Base-by-base conservation (phyloP, 257 asterid species). In the Nicotiana paniculata region DNA sequence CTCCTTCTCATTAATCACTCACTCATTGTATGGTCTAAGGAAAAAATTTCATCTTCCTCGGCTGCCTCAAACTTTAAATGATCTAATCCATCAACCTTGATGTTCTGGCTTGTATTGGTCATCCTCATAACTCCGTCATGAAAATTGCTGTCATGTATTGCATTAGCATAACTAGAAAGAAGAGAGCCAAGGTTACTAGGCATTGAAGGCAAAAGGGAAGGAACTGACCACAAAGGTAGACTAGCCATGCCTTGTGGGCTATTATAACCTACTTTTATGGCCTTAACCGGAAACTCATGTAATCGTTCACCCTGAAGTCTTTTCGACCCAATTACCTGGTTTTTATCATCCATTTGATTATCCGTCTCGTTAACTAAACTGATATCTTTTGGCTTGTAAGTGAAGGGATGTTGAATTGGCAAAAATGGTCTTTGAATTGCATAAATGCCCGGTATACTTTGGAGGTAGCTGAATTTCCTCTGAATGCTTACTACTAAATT, bases 381-480 rank as follows among this genome's bases (percentile, higher is more conserved):
- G 82, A 81, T 26, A 70, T 81, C 84, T 81, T 33, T 86, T 79
- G 82, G 76, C 82, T 87, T 87, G 58, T 85, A 67, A 33, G 37
- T 54, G 33, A 81, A 81, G 3, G 88, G 89, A 35, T 88, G 84
- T 43, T 85, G 90, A 77, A 78, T 16, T 53, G 91, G 85, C 68
- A 69, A 74, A 68, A 70, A 84, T 3, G 97, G 97, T 86, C 97
- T 89, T 51, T 91, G 97, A 24, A 89, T 77, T 3, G 90, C 79
- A 64, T 88, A 88, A 62, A 89, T 83, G 64, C 97, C 96, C 1
- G 96, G 96, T 69, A 93, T 86, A 90, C 93, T 90, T 30, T 90
- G 93, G 4, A 93, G 88, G 86, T 91, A 90, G 89, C 87, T 89
- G 86, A 93, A 90, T 85, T 91, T 93, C 84, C 96, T 89, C 79